Evolutionary conservation across 208 protist genomes (phyloP), one percentile per base, ranked within the genome.

Genomic region (Acanthamoeba pearcei): DNA sequence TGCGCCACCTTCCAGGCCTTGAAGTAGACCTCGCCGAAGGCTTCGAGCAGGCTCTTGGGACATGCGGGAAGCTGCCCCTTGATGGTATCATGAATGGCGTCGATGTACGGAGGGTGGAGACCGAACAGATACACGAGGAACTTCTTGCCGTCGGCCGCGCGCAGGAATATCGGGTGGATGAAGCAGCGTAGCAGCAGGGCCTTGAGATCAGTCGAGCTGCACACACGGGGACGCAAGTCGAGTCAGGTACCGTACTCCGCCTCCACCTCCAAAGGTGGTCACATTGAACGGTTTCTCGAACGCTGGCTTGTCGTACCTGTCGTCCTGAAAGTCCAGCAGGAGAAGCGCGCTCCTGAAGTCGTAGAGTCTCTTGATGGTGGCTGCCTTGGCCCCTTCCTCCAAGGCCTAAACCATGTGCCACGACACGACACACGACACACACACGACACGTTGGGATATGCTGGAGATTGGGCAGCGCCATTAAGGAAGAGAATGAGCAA

Each of bases 11-110:
- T 72, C 97, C 97, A 97, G 13, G 97, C 96, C 49, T 94, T 92
- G 64, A 97, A 97, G 46, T 97, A 97, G 22, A 98, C 96, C 13
- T 98, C 96, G 1, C 66, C 96, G 68, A 95, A 97, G 9, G 19
- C 32, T 3, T 96, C 55, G 0, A 94, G 12, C 5, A 88, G 15
- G 2, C 35, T 62, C 13, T 88, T 64, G 12, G 51, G 70, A 22
- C 46, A 76, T 3, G 24, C 15, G 1, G 95, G 82, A 5, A 98
- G 15, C 55, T 98, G 97, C 27, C 24, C 64, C 62, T 97, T 97
- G 12, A 98, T 96, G 10, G 95, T 82, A 0, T 35, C 72, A 57
- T 98, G 96, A 5, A 98, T 80, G 6, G 95, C 55, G 15, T 95
- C 91, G 5, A 96, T 95, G 19, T 98, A 93, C 9, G 35, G 15